Conservation (phyloP, 2,329 filamentous ascomycete species). For the Pseudogymnoascus verrucosus region DNA sequence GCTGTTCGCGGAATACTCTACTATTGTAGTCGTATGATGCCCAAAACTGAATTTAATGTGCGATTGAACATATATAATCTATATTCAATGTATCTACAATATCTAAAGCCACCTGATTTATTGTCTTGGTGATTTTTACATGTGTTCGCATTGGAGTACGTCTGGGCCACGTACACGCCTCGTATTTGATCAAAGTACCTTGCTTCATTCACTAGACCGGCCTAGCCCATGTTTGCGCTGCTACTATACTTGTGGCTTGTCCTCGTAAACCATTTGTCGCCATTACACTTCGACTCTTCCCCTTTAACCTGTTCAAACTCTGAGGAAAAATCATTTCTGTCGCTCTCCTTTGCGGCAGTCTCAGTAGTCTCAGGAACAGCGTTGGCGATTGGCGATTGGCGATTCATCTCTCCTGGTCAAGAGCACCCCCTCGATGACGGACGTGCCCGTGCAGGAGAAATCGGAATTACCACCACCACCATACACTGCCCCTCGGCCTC, state of each 20-base stretch:
- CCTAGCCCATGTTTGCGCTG: constrained; percentile 8
- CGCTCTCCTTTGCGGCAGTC: background rate
- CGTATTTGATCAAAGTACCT: background rate
- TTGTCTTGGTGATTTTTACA: background rate
- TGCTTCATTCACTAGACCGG: background rate
- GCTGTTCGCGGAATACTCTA: background rate
- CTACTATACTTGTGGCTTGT: background rate
- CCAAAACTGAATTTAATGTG: background rate
- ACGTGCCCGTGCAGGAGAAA: background rate
- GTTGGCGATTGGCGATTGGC: background rate
- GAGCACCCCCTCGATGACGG: constrained; percentile 4
- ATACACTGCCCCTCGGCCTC: background rate
- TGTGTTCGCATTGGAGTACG: background rate
- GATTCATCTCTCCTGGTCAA: background rate
- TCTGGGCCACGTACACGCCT: background rate
- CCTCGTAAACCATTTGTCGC: constrained; percentile 1
- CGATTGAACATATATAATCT: background rate
- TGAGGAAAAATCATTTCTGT: background rate
- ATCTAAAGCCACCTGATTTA: background rate
- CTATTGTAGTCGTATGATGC: background rate
- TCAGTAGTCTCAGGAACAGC: background rate
- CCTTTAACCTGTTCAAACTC: background rate
- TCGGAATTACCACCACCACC: constrained; percentile 3
- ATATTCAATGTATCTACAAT: background rate
- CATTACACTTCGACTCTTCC: background rate